Evolutionary conservation across 345 rosid genomes (phyloP), one percentile per base, ranked within the genome.

Genomic region (Anacardium occidentale): DNA sequence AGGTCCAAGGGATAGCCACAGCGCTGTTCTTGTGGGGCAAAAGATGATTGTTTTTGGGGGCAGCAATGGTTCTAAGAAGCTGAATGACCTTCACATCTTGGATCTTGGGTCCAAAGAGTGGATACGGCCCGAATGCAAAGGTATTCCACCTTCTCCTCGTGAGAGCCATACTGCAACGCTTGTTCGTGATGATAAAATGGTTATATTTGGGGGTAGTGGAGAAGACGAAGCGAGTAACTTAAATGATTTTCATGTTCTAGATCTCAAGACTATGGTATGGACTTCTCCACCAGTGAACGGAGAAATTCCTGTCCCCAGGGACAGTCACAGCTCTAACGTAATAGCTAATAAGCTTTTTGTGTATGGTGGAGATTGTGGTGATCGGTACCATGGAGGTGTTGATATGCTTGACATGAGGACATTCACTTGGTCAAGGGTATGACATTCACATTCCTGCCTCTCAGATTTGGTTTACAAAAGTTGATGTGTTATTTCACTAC

Each of bases 1-100:
- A 14, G 96, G 93, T 3, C 90, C 91, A 3, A 79, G 96, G 68
- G 96, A 90, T 74, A 90, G 96, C 78, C 96, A 90, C 73, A 87
- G 87, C 64, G 87, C 90, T 53, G 85, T 88, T 72, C 82, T 90
- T 20, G 82, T 88, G 6, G 85, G 89, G 42, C 71, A 68, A 24
- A 82, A 63, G 75, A 90, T 90, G 93, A 72, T 90, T 1, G 86
- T 90, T 15, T 90, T 88, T 37, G 96, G 96, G 17, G 91, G 96
- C 12, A 90, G 91, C 0, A 87, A 90, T 75, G 93, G 93, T 71
- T 82, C 79, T 8, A 85, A 79, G 82, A 90, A 90, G 71, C 91
- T 87, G 11, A 90, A 90, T 72, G 90, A 85, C 72, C 83, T 90
- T 53, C 93, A 90, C 61, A 52, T 88, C 13, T 69, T 90, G 55